Evolutionary conservation across 2,329 filamentous ascomycete genomes (phyloP).

Genomic region (Penicillium sp.): DNA sequence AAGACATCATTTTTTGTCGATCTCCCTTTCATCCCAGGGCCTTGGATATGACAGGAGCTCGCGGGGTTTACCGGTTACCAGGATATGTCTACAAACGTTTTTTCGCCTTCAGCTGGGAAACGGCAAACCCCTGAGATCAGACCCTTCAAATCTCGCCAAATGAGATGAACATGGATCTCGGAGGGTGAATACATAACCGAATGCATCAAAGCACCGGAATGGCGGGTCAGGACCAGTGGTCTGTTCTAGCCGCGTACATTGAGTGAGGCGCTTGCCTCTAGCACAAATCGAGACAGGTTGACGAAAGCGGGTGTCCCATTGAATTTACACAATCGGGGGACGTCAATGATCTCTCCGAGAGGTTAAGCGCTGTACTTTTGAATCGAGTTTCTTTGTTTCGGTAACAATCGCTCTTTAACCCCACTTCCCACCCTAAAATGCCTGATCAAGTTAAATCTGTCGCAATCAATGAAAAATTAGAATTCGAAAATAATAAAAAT

Average conservation of each 20-base stretch:
- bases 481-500: neutral
- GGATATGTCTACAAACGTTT: neutral
- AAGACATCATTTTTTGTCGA: neutral
- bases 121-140: slow-evolving; percentile 22
- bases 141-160: slow-evolving; percentile 15
- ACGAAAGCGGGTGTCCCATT: neutral
- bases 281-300: slow-evolving; percentile 14
- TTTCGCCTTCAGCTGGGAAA: slow-evolving; percentile 12
- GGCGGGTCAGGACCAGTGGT: neutral
- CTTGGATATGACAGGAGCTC: slow-evolving; percentile 12
- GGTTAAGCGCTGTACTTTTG: slow-evolving; percentile 24
- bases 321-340: neutral
- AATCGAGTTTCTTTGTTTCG: slow-evolving; percentile 1
- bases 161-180: neutral
- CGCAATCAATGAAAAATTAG: neutral
- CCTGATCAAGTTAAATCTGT: neutral
- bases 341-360: slow-evolving; percentile 3
- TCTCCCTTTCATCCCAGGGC: neutral
- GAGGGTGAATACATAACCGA: neutral
- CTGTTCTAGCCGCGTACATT: slow-evolving; percentile 6
- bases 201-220: neutral
- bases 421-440: neutral
- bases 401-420: neutral
- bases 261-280: slow-evolving; percentile 9
- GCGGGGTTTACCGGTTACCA: slow-evolving; percentile 3